Base-by-base conservation (phyloP, 331 rosid genomes). In the Malus hybrid region DNA sequence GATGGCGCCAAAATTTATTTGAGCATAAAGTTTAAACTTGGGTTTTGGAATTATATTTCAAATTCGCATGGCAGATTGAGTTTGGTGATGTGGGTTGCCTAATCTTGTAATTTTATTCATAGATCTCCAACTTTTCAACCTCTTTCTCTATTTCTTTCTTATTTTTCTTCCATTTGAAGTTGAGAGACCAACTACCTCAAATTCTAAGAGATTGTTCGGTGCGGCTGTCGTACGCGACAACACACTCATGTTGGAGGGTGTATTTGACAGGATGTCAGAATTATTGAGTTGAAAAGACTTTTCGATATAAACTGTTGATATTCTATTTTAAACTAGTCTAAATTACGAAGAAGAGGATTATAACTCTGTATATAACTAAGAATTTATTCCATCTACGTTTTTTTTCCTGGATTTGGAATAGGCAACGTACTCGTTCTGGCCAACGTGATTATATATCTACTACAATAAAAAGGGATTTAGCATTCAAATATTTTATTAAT, bases 31-130 rank as follows among this genome's bases (percentile, higher is more conserved):
- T 68, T 68, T 27, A 42, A 42, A 31, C 3, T 24, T 16, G 0
- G 56, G 52, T 67, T 54, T 68, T 65, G 72, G 56, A 68, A 52
- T 54, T 75, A 18, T 24, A 22, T 52, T 48, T 6, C 48, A 6
- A n/a, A 55, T 50, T 14, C n/a, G 64, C 31, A 34, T 34, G 79
- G 82, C 56, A 7, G 78, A 14, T 16, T 8, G 52, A 27, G 73
- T 71, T 73, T 65, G 69, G 73, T 56, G 62, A 29, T 69, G 8
- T 59, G 62, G 80, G 69, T 67, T 29, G 65, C 83, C 83, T 73
- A 79, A 76, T 67, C 22, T 42, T 69, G 48, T 0, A 3, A 15
- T 10, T 22, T 54, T 66, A 28, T 20, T 7, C 14, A 24, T 29
- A 16, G 5, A 12, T 32, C 28, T 18, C 48, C 69, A 33, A 33